Evolutionary conservation across 768 basidiomycete species (phyloP).

Genomic region (Pholiota microspora): DNA sequence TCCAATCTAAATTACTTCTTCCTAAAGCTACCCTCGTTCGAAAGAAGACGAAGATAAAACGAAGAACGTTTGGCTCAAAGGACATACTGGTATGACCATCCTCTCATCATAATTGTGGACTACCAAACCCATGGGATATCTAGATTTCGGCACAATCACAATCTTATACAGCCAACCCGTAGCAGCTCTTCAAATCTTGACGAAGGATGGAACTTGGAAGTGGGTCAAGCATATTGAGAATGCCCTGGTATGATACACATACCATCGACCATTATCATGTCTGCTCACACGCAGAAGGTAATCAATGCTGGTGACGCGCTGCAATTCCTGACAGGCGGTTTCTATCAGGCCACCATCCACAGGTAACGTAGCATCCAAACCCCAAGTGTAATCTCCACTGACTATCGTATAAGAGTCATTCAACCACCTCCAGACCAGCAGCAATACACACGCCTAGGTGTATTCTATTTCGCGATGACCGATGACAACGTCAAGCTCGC

Average conservation of each 20-base stretch:
- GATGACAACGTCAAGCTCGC: slow-evolving; percentile 48
- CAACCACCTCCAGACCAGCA: slow-evolving; percentile 58
- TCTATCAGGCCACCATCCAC: slow-evolving; percentile 58
- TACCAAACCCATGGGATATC: neutral
- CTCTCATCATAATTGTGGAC: neutral
- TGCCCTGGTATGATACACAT: slow-evolving; percentile 39
- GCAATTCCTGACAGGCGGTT: slow-evolving; percentile 61
- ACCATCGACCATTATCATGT: neutral
- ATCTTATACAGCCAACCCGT: slow-evolving; percentile 64
- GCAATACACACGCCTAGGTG: slow-evolving; percentile 46
- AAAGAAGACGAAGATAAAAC: slow-evolving; percentile 48
- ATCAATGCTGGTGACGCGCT: slow-evolving; percentile 61
- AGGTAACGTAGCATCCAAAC: slow-evolving; percentile 17
- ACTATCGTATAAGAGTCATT: slow-evolving; percentile 37
- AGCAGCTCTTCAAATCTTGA: slow-evolving; percentile 54
- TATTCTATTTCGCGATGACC: slow-evolving; percentile 55
- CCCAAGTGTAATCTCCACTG: neutral
- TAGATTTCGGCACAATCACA: slow-evolving; percentile 54
- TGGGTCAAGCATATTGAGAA: slow-evolving; percentile 61
- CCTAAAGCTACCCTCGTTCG: slow-evolving; percentile 44
- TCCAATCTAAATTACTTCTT: neutral
- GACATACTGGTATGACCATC: slow-evolving; percentile 45
- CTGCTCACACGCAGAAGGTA: slow-evolving; percentile 32
- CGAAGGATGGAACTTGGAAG: slow-evolving; percentile 49
- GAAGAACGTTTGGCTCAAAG: slow-evolving; percentile 58